Percentiles rank a stretch among this genome's conserved stretches.
These are phyloP conservation scores for Dioscorea zingiberensis DNA, from an alignment of 106 monocot species.

Conservation along the genomic window DNA sequence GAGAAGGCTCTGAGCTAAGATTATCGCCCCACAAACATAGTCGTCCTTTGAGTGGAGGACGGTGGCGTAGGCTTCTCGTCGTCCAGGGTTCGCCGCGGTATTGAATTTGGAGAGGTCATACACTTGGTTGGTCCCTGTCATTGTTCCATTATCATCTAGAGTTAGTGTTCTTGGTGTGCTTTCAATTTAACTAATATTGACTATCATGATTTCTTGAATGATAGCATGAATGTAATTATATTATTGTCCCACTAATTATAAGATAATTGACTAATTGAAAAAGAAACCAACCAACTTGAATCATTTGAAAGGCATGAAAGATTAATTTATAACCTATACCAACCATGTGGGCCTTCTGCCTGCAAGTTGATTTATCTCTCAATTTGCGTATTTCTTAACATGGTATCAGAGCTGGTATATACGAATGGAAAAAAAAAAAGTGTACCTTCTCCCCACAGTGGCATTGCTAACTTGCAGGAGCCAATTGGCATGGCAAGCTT, in stretches of 20 bases:
- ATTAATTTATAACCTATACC: no score
- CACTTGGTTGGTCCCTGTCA: constrained; percentile 35
- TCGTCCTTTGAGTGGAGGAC: constrained; percentile 76
- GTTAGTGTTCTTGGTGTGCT: neutral
- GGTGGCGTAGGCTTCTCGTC: constrained; percentile 72
- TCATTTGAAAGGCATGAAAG: no score
- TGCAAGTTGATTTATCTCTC: no score
- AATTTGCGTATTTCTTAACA: neutral
- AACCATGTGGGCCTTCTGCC: no score
- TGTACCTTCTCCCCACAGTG: constrained; percentile 66
- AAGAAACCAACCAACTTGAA: neutral
- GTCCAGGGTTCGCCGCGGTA: neutral
- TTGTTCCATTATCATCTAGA: neutral
- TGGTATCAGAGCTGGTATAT: neutral
- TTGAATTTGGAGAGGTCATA: constrained; percentile 20
- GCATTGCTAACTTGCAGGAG: constrained; percentile 68
- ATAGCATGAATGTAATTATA: neutral
- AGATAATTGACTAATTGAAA: neutral
- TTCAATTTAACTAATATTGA: neutral
- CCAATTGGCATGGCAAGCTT: constrained; percentile 74
- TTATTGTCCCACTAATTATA: neutral
- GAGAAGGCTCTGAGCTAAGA: constrained; percentile 65
- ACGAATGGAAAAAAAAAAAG: neutral
- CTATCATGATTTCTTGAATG: neutral
- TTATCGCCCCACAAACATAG: constrained; percentile 82